These are phyloP conservation scores for Elongisporangium prolatum DNA, from an alignment of 352 stramenopile species.

Conservation along the genomic window DNA sequence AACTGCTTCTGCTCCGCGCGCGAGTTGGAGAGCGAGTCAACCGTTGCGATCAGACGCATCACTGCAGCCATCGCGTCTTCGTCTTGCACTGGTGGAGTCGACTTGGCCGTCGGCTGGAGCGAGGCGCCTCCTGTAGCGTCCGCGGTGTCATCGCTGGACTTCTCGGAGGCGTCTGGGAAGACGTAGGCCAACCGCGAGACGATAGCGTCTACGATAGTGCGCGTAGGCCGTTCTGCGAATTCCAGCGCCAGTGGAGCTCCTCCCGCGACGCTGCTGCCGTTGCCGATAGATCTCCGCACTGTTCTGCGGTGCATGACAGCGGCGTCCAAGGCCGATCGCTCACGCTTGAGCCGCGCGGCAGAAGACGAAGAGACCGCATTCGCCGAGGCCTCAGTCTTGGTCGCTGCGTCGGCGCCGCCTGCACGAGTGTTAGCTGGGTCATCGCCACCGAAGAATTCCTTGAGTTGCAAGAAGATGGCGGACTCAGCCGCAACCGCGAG, in stretches of 20 bases:
- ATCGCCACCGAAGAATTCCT: background rate
- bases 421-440: background rate
- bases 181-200: background rate
- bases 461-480: conserved; percentile 1
- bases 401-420: background rate
- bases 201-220: background rate
- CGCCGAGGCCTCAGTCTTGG: background rate
- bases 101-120: background rate
- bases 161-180: background rate
- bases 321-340: background rate
- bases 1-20: conserved; percentile 5
- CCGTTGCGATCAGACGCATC: background rate
- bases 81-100: background rate
- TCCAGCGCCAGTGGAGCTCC: background rate
- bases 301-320: background rate
- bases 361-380: background rate
- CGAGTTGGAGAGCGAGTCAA: background rate
- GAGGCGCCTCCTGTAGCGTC: background rate
- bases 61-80: background rate
- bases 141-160: background rate
- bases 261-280: background rate
- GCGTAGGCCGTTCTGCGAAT: background rate
- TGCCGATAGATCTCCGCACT: background rate
- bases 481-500: conserved; percentile 1
- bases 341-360: background rate